Base-by-base conservation (phyloP, 2,329 filamentous ascomycete genomes). In the Dactylonectria macrodidyma region DNA sequence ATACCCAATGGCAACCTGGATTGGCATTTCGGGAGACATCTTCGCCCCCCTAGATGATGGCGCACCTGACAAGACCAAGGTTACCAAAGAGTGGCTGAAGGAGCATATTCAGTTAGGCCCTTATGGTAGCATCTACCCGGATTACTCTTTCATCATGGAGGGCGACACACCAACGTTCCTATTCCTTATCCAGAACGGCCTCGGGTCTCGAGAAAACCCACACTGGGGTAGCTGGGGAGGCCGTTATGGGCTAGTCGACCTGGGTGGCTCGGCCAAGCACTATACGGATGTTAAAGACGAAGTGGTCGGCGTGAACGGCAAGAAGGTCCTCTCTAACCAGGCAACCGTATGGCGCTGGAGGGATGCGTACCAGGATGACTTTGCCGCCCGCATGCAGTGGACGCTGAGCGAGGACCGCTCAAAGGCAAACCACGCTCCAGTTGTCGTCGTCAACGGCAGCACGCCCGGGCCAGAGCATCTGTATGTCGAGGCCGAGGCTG, bases 1-100 rank as follows among this genome's bases (percentile, higher is more conserved):
- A 55, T 91, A 90, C 67, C 82, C 81, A 2, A 72, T 84, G 59
- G 88, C 88, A 0, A 78, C 87, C 0, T 90, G 88, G 88, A 83
- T 80, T 1, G 88, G 88, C 1, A 90, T 90, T 46, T 86, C 77
- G 24, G 84, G 87, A 59, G 76, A 82, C 48, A 69, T 68, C 19
- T 76, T 71, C 59, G 75, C 75, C 60, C 66, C 65, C 41, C 74
- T 75, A 47, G 71, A 74, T 33, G 69, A 73, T 30, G 71, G 72
- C 7, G 72, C 71, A 7, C 84, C 87, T 0, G 85, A 89, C 64
- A 78, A 79, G 46, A 78, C 80, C 6, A 84, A 84, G 52, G 79
- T 89, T 34, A 83, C 83, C 9, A 83, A 84, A 59, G 79, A 82
- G 16, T 90, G 87, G 87, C 77, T 89, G 60, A 82, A 83, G 50